Conservation (phyloP, 768 basidiomycete genomes). For the Agaricus subrufescens region DNA sequence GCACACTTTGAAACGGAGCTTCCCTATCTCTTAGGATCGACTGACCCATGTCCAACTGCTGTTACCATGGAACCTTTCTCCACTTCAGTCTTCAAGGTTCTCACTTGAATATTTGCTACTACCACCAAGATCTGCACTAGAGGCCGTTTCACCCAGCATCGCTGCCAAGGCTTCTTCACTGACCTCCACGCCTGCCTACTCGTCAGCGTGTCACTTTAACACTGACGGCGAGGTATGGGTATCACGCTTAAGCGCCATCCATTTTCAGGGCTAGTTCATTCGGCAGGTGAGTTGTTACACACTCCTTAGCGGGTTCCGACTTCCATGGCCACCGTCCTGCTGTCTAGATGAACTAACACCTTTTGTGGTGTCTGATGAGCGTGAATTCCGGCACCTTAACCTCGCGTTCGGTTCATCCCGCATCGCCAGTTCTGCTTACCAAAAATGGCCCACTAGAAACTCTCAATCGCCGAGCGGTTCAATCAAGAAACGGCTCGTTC, state of each 20-base stretch:
- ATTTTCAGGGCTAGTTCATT: constrained; percentile 91
- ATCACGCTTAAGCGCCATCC: constrained; percentile 85
- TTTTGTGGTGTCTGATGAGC: constrained; percentile 83
- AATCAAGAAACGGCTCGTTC: constrained; percentile 79
- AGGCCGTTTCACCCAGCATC: constrained; percentile 57
- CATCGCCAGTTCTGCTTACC: constrained; percentile 69
- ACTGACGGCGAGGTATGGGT: constrained; percentile 80
- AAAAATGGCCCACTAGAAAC: constrained; percentile 81
- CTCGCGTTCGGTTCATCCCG: constrained; percentile 66
- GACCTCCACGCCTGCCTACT: constrained; percentile 79
- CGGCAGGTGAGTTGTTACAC: constrained; percentile 88
- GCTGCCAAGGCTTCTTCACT: constrained; percentile 75
- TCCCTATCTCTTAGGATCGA: constrained; percentile 79
- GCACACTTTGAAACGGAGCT: constrained; percentile 66
- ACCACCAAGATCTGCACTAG: constrained; percentile 86
- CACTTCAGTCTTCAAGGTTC: constrained; percentile 86
- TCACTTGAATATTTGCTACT: constrained; percentile 88
- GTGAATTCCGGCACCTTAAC: constrained; percentile 77
- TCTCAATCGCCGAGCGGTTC: constrained; percentile 79
- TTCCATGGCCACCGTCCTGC: constrained; percentile 87
- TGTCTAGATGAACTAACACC: constrained; percentile 87
- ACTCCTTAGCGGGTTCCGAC: constrained; percentile 83
- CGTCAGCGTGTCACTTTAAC: constrained; percentile 67
- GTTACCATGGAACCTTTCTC: constrained; percentile 86
- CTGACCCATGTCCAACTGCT: constrained; percentile 85